Evolutionary conservation across 2,329 filamentous ascomycete genomes (phyloP).

Genomic region (Colletotrichum gloeosporioides): DNA sequence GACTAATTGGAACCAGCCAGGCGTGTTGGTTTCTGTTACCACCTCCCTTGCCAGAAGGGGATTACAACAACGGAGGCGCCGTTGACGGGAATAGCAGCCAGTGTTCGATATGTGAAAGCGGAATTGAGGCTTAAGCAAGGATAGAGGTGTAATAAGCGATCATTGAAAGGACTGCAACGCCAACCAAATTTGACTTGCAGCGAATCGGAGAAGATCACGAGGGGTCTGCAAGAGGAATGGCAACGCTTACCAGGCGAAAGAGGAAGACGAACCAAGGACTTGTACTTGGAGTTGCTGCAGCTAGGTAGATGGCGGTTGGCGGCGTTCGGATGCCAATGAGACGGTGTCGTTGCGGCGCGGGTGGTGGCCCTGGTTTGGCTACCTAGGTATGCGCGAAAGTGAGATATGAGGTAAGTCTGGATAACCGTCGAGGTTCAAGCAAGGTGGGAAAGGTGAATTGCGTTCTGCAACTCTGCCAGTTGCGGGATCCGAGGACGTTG

Average conservation of each 20-base stretch:
- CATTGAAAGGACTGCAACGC: neutral
- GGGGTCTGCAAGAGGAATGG: neutral
- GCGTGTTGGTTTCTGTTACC: neutral
- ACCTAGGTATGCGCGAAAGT: neutral
- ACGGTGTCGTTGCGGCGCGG: neutral
- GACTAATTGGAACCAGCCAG: neutral
- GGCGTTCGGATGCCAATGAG: neutral
- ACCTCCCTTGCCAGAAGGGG: neutral
- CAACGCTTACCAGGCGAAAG: conserved; percentile 4
- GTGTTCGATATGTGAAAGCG: neutral
- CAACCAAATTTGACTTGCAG: neutral
- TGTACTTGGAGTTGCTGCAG: neutral
- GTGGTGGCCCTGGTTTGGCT: neutral
- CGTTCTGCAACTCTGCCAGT: neutral
- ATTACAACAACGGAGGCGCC: neutral
- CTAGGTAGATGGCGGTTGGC: neutral
- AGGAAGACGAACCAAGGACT: neutral
- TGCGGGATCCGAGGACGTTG: neutral
- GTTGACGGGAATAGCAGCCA: neutral
- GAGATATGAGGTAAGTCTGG: neutral
- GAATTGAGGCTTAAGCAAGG: neutral
- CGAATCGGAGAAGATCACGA: conserved; percentile 2
- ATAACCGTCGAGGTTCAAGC: neutral
- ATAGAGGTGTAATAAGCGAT: neutral
- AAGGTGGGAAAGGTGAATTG: neutral